Conservation (phyloP, 768 basidiomycete genomes). For the Russula lepida region DNA sequence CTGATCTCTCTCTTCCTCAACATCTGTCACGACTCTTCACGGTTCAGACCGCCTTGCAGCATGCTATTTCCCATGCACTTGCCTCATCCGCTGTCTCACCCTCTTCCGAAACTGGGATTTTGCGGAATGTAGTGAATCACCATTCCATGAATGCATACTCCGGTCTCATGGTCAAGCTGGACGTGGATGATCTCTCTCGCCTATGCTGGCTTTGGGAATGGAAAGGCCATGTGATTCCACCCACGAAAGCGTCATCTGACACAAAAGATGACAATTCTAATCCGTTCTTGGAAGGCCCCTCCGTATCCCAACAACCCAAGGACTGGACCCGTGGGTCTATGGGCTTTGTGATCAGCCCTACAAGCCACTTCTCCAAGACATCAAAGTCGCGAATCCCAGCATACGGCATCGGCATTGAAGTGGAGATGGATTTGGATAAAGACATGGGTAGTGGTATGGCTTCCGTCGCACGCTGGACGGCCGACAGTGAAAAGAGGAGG, state of each 20-base stretch:
- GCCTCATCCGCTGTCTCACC: slow-evolving; percentile 77
- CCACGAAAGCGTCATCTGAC: slow-evolving; percentile 6
- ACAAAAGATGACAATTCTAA: slow-evolving; percentile 23
- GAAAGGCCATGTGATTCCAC: slow-evolving; percentile 46
- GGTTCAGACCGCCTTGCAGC: slow-evolving; percentile 65
- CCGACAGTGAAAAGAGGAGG: slow-evolving; percentile 53
- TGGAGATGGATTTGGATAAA: slow-evolving; percentile 78
- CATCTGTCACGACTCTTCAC: slow-evolving; percentile 54
- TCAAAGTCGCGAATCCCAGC: slow-evolving; percentile 63
- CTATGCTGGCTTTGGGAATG: slow-evolving; percentile 91
- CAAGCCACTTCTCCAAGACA: slow-evolving; percentile 62
- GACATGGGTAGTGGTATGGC: slow-evolving; percentile 79
- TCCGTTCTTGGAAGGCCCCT: slow-evolving; percentile 22
- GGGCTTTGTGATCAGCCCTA: slow-evolving; percentile 66
- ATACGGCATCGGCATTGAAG: slow-evolving; percentile 82
- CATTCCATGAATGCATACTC: slow-evolving; percentile 60
- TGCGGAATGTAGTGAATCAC: slow-evolving; percentile 74
- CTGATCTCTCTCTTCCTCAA: slow-evolving; percentile 36
- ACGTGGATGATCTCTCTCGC: slow-evolving; percentile 59
- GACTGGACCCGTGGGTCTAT: slow-evolving; percentile 78
- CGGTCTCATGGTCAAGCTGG: slow-evolving; percentile 56
- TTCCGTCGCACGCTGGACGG: slow-evolving; percentile 82
- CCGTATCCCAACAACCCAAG: slow-evolving; percentile 31
- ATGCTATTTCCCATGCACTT: slow-evolving; percentile 77
- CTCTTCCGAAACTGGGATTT: slow-evolving; percentile 61